Percentiles rank a stretch among this genome's conserved stretches.
Conservation (phyloP, 345 rosid species). For the thale cress (Arabidopsis thaliana) region DNA sequence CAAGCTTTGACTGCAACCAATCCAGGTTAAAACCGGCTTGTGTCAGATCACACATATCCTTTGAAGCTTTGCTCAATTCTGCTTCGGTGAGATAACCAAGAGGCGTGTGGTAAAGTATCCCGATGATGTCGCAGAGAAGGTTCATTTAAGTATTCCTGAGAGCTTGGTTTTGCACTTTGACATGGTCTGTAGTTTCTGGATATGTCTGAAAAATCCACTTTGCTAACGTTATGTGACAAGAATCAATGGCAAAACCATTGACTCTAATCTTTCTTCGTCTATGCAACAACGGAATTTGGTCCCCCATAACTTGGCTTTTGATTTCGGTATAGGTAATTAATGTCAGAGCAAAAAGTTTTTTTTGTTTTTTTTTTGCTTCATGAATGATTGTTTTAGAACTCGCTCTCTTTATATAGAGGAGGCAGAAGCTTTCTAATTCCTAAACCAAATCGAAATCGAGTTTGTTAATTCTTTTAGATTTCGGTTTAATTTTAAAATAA, state of each 20-base stretch:
- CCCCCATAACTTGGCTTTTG: constrained; percentile 3
- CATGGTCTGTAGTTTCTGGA: constrained; percentile 5
- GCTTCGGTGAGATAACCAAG: constrained; percentile 1
- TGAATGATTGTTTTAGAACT: neutral
- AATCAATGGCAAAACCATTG: neutral
- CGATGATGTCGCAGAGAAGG: neutral
- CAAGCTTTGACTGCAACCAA: constrained; percentile 1
- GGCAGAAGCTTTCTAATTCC: neutral
- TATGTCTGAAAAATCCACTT: constrained; percentile 22
- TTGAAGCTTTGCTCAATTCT: neutral
- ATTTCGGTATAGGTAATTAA: neutral
- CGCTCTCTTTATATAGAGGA: constrained; percentile 3
- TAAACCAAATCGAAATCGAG: neutral
- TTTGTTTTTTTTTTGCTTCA: neutral
- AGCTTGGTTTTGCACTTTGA: neutral
- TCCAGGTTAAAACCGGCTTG: neutral
- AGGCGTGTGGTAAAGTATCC: constrained; percentile 14
- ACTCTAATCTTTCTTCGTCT: neutral
- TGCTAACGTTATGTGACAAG: constrained; percentile 3
- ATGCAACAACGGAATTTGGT: neutral
- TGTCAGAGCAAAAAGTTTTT: neutral
- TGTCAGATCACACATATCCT: neutral
- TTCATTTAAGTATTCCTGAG: constrained; percentile 13
- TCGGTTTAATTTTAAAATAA: neutral
- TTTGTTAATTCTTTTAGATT: neutral